Evolutionary conservation across 768 basidiomycete genomes (phyloP), one percentile per base, ranked within the genome.

Genomic region (Mycena rebaudengoi): DNA sequence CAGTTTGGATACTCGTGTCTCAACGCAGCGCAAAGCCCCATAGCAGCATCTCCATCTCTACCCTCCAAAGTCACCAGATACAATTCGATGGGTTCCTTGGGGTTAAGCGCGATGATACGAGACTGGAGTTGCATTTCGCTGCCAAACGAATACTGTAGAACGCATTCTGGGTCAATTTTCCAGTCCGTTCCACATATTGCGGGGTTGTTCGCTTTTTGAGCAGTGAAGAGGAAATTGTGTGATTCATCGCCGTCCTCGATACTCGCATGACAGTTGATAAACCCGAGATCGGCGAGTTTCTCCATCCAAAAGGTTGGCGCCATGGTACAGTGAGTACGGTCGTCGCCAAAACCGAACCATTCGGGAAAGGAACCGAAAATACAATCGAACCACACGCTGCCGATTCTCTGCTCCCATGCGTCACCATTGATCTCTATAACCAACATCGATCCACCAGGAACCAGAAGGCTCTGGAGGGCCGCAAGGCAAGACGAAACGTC

Each of bases 331-430:
- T 55, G 53, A 2, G 13, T 32, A 1, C 59, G 53, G 0, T 21
- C 53, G 21, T 62, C 61, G 5, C 16, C 26, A 14, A 14, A 56
- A 12, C 37, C 46, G 40, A 62, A 56, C 60, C 60, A 62, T n/a
- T 62, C 52, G 7, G 44, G 29, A 18, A 62, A 54, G 5, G 51
- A 48, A 12, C 61, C 61, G 13, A 62, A 62, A 14, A 62, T 16
- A 20, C 21, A 55, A 25, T 62, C 61, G 7, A 33, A 21, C 61
- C 61, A 62, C 16, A 62, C 30, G 23, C 46, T 55, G 1, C 61
- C 61, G 3, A 43, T 18, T 11, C 50, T 55, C 1, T 48, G 21
- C 7, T 3, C 5, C 61, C 61, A 62, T 7, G 29, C 8, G 1
- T 52, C 43, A 3, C 61, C 46, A 33, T 62, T 54, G 5, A 56